Evolutionary conservation across 2,329 filamentous ascomycete species (phyloP).

Genomic region (Myrmaecium sp.): DNA sequence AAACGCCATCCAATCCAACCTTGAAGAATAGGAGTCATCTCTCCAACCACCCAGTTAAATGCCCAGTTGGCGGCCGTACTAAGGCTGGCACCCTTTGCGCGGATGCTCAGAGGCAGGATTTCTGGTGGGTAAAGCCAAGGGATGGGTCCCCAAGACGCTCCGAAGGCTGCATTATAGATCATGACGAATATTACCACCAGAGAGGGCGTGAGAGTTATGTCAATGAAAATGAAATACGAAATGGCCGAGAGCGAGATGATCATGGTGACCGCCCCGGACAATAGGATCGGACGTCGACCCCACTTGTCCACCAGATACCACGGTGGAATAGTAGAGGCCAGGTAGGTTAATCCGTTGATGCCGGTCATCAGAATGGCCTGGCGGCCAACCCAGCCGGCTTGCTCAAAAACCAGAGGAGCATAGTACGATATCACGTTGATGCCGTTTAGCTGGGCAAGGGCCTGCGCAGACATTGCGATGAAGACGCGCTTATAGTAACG

Average conservation of each 20-base stretch:
- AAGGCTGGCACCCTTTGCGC: conserved; percentile 89
- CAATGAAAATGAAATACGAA: conserved; percentile 88
- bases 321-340: conserved; percentile 80
- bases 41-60: conserved; percentile 93
- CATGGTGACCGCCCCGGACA: conserved; percentile 84
- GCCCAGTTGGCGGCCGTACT: conserved; percentile 97
- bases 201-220: conserved; percentile 56
- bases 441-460: conserved; percentile 87
- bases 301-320: conserved; percentile 94
- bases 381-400: conserved; percentile 86
- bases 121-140: conserved; percentile 98
- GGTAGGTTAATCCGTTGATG: conserved; percentile 82
- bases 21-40: conserved; percentile 86
- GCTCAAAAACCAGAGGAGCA: conserved; percentile 88
- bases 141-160: conserved; percentile 94
- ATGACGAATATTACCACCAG: conserved; percentile 91
- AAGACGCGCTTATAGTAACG: conserved; percentile 84
- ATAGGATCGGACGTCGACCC: conserved; percentile 74
- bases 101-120: conserved; percentile 89
- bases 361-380: conserved; percentile 93
- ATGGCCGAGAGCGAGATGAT: conserved; percentile 72
- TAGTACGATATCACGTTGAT: conserved; percentile 99
- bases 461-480: conserved; percentile 97
- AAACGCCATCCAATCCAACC: conserved; percentile 85
- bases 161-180: conserved; percentile 96